These are phyloP conservation scores for Verticillium isaacii DNA, from an alignment of 2,329 filamentous ascomycete genomes.

Conservation along the genomic window DNA sequence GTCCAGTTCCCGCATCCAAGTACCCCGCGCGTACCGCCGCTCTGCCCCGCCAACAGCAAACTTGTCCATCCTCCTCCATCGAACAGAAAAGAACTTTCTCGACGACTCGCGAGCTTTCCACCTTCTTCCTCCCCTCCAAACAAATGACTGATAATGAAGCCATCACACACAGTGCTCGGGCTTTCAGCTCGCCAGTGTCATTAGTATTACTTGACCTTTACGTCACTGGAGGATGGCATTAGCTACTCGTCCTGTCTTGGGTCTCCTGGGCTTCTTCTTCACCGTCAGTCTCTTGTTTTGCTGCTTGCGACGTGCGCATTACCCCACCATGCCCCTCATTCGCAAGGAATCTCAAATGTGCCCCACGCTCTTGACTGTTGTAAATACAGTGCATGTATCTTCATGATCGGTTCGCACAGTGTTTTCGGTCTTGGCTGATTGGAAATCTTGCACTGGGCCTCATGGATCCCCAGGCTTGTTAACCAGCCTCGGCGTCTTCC, in stretches of 20 bases:
- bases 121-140: background rate
- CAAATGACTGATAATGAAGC: conserved; percentile 3
- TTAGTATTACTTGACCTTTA: conserved; percentile 2
- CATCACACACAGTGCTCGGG: background rate
- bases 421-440: background rate
- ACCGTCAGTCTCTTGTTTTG: background rate
- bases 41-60: conserved; percentile 4
- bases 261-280: background rate
- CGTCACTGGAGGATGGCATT: background rate
- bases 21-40: background rate
- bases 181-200: background rate
- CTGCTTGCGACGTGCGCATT: background rate
- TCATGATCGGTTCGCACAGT: background rate
- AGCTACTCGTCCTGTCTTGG: background rate
- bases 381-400: background rate
- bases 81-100: conserved; percentile 17
- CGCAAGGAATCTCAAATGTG: background rate
- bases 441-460: background rate
- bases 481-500: background rate
- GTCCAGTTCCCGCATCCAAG: background rate
- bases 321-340: background rate
- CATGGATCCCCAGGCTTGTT: background rate
- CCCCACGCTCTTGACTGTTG: background rate
- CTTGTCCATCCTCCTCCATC: conserved; percentile 2
- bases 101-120: conserved; percentile 9